Conservation (phyloP, 495 filamentous ascomycete genomes). For the Lasiosphaeria miniovina region DNA sequence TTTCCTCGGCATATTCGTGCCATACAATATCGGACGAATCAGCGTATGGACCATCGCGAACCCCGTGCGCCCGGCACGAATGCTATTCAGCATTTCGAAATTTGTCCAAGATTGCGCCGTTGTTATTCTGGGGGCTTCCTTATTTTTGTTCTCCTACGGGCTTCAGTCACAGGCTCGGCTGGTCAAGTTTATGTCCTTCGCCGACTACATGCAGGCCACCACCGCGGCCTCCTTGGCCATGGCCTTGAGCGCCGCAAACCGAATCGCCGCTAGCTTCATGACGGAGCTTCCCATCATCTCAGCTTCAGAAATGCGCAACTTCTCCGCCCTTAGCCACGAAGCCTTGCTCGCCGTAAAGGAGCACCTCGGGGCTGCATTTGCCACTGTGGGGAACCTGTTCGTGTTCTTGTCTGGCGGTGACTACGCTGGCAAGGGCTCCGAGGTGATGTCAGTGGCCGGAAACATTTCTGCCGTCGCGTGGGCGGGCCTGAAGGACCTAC, state of each 20-base stretch:
- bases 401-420: conserved; percentile 33
- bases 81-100: conserved; percentile 68
- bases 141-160: conserved; percentile 16
- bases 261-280: conserved; percentile 38
- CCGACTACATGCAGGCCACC: conserved; percentile 9
- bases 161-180: conserved; percentile 16
- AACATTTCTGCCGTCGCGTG: conserved; percentile 15
- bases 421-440: conserved; percentile 27
- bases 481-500: conserved; percentile 15
- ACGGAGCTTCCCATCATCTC: conserved; percentile 39
- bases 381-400: conserved; percentile 20
- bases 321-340: conserved; percentile 48
- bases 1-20: conserved; percentile 78
- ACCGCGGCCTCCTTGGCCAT: conserved; percentile 20
- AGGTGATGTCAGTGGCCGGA: conserved; percentile 6
- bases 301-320: conserved; percentile 42
- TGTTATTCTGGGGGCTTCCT: conserved; percentile 35
- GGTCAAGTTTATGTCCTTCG: conserved; percentile 18
- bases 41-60: conserved; percentile 75
- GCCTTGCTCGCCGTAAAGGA: conserved; percentile 38
- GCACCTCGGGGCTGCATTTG: conserved; percentile 29
- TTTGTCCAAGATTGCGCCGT: conserved; percentile 53
- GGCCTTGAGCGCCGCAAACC: conserved; percentile 28
- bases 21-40: conserved; percentile 85
- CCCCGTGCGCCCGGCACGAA: conserved; percentile 68